Evolutionary conservation across 352 stramenopile species (phyloP).

Genomic region (Phytophthora foliorum): DNA sequence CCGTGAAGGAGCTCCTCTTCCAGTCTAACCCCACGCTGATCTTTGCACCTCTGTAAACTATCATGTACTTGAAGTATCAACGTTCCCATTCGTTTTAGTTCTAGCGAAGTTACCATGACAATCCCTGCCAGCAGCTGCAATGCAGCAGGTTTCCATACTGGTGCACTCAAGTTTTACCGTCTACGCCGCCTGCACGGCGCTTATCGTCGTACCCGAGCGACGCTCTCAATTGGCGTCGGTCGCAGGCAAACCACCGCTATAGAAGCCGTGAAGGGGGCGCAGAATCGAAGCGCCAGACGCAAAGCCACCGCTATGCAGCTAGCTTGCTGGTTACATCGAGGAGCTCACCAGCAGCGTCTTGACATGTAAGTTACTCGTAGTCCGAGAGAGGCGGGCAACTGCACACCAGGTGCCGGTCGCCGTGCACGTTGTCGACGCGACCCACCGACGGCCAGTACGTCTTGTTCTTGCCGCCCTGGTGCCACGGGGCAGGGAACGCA

Average conservation of each 20-base stretch:
- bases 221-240: slow-evolving; percentile 22
- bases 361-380: slow-evolving; percentile 90
- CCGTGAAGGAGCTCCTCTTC: slow-evolving; percentile 73
- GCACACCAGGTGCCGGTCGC: slow-evolving; percentile 98
- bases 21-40: slow-evolving; percentile 77
- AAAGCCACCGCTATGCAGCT: slow-evolving; percentile 30
- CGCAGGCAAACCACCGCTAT: slow-evolving; percentile 22
- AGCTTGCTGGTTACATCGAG: slow-evolving; percentile 20
- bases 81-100: slow-evolving; percentile 13
- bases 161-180: slow-evolving; percentile 17
- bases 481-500: slow-evolving; percentile 97
- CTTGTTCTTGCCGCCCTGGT: slow-evolving; percentile 92
- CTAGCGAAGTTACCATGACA: slow-evolving; percentile 16
- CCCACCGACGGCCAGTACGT: slow-evolving; percentile 99
- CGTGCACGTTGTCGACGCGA: slow-evolving; percentile 99
- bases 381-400: slow-evolving; percentile 97
- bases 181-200: slow-evolving; percentile 17
- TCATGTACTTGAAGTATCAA: too few relatives aligned
- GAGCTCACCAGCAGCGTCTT: slow-evolving; percentile 9
- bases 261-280: slow-evolving; percentile 28
- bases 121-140: slow-evolving; percentile 9
- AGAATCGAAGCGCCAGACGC: slow-evolving; percentile 24
- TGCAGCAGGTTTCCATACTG: slow-evolving; percentile 28
- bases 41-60: slow-evolving; percentile 58
- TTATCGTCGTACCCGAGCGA: slow-evolving; percentile 38